Evolutionary conservation across 352 stramenopile species (phyloP), one percentile per base, ranked within the genome.

Genomic region (Pythium brachiatum): DNA sequence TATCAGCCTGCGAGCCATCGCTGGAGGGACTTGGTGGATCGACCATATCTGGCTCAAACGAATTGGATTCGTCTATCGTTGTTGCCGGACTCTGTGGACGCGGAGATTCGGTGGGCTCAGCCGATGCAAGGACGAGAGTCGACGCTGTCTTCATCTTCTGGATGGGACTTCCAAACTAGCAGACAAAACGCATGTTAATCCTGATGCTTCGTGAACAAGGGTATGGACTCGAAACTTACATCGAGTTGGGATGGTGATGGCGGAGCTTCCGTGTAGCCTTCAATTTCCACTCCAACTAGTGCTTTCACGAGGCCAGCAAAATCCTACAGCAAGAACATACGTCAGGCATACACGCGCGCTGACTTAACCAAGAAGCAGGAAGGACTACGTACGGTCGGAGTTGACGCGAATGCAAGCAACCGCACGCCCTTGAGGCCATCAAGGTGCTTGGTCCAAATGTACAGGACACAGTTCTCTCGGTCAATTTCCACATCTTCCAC

Each of bases 401-500:
- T 43, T 13, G 60, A 54, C 11, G 60, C 32, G 53, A 76, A 68
- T 2, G 65, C 69, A 13, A 76, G 25, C n/a, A 73, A 32, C 9
- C 62, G 62, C 15, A 70, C 69, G 13, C 62, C 65, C 44, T 62
- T 67, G 15, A 76, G 32, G 21, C 62, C 25, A 23, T 69, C 52
- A 7, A 76, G 53, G 29, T 71, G 57, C 43, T 73, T 76, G n/a
- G 70, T 76, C 53, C 57, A 65, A 13, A 76, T 61, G 43, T 74
- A 73, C 39, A 76, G 32, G 18, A 76, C 43, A 18, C 44, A 62
- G 32, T 70, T 73, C 15, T 62, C 53, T 7, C 26, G 20, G 18
- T 82, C 75, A 6, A 80, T 65, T 25, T 83, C 76, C 2, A 81
- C 31, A 20, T 60, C 68, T 50, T 83, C 65, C 23, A 88, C 56